phyloP scores from a whole-genome alignment of 768 basidiomycete genomes.

The Tubosaeta sp. region DNA sequence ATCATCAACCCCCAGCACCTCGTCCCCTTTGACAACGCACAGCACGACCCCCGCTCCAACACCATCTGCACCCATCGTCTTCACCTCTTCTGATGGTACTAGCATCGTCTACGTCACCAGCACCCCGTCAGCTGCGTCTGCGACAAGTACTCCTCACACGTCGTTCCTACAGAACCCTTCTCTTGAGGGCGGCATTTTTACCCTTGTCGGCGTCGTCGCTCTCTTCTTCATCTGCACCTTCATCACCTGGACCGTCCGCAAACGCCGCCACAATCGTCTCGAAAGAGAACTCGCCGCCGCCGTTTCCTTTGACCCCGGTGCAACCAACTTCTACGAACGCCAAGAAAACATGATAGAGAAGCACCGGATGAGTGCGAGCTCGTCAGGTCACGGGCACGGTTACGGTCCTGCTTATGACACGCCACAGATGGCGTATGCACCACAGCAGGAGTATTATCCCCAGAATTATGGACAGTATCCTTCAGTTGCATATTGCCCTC shows the following conservation, averaged over 20 bases:
- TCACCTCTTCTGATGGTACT: conserved; percentile 23
- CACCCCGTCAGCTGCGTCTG: conserved; percentile 25
- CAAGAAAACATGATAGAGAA: conserved; percentile 19
- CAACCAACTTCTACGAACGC: conserved; percentile 24
- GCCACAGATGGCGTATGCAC: conserved; percentile 16
- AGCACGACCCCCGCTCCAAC: conserved; percentile 14
- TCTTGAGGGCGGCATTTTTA: conserved; percentile 58
- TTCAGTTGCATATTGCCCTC: background rate
- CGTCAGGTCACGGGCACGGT: conserved; percentile 25
- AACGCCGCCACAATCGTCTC: conserved; percentile 39
- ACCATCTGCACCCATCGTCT: conserved; percentile 10
- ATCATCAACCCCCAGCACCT: conserved; percentile 13
- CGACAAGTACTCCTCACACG: conserved; percentile 19
- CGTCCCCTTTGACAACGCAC: conserved; percentile 5
- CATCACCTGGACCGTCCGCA: conserved; percentile 47
- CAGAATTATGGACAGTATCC: conserved; percentile 23
- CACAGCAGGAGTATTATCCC: conserved; percentile 19
- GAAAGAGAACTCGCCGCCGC: conserved; percentile 38
- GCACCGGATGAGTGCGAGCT: conserved; percentile 19
- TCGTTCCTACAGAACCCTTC: conserved; percentile 63
- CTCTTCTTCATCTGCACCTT: conserved; percentile 43
- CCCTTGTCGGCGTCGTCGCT: conserved; percentile 44
- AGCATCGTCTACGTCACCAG: conserved; percentile 30
- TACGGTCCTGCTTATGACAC: conserved; percentile 15
- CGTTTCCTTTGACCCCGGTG: conserved; percentile 48